A percentile compares a stretch with the other conserved stretches of the same genome.
These are phyloP conservation scores for Saccharomyces kudriavzevii DNA, from an alignment of 805 yeast genomes.

Conservation along the genomic window DNA sequence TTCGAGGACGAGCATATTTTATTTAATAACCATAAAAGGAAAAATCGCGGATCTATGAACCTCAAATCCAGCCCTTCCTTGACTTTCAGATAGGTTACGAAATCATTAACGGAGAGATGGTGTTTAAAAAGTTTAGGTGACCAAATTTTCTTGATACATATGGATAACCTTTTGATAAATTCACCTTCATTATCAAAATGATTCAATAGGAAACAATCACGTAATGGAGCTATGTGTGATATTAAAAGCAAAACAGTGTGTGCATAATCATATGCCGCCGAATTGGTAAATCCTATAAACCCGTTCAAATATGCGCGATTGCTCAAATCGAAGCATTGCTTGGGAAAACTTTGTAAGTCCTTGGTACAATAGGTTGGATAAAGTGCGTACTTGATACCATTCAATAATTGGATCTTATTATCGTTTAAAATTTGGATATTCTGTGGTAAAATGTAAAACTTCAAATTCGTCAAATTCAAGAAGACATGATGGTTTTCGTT, in stretches of 20 bases:
- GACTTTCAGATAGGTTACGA: conserved; percentile 45
- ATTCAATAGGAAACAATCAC: conserved; percentile 38
- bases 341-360: conserved; percentile 31
- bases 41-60: conserved; percentile 45
- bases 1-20: conserved; percentile 30
- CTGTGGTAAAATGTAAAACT: conserved; percentile 58
- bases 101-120: conserved; percentile 62
- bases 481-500: conserved; percentile 56
- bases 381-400: conserved; percentile 45
- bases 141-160: conserved; percentile 55
- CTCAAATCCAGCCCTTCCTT: conserved; percentile 17
- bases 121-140: conserved; percentile 47
- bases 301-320: conserved; percentile 50
- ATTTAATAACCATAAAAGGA: conserved; percentile 55
- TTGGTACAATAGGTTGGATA: conserved; percentile 41
- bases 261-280: conserved; percentile 39
- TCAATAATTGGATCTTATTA: conserved; percentile 30
- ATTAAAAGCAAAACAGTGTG: conserved; percentile 51
- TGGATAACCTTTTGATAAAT: conserved; percentile 38
- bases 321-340: conserved; percentile 35
- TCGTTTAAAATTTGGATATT: conserved; percentile 20
- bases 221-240: conserved; percentile 43
- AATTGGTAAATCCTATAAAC: conserved; percentile 53
- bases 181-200: conserved; percentile 20
- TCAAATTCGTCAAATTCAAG: conserved; percentile 44